Conservation (phyloP, 2,329 filamentous ascomycete species). For the Daldinia eschscholtzii region DNA sequence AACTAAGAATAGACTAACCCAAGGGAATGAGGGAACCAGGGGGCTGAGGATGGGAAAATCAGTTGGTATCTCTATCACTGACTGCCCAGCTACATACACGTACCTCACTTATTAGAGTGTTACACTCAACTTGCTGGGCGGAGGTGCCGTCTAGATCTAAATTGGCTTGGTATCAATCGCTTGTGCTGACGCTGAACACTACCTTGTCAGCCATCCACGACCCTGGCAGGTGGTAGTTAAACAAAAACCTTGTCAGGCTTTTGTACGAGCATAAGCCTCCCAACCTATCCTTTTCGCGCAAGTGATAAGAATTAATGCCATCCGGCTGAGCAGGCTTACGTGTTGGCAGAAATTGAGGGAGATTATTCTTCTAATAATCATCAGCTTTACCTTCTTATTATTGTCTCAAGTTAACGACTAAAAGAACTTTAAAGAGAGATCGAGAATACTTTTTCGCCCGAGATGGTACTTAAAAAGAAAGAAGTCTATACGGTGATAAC, state of each 20-base stretch:
- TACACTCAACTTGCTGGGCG: too few species aligned
- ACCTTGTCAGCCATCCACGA: slow-evolving; percentile 11
- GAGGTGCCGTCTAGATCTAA: slow-evolving; percentile 1
- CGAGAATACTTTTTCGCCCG: slow-evolving; percentile 14
- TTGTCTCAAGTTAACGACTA: slow-evolving; percentile 17
- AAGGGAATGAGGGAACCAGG: background rate
- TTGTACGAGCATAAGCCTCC: slow-evolving; percentile 31
- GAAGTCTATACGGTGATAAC: slow-evolving; percentile 76
- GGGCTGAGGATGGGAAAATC: background rate
- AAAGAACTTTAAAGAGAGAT: slow-evolving; percentile 15
- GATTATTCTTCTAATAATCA: slow-evolving; percentile 20
- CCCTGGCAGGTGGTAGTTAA: background rate
- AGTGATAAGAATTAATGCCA: slow-evolving; percentile 27
- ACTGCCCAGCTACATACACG: too few species aligned
- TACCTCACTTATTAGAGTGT: too few species aligned
- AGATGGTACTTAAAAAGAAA: slow-evolving; percentile 70
- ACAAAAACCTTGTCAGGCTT: slow-evolving; percentile 12
- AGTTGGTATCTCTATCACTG: background rate
- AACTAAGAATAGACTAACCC: slow-evolving; percentile 35
- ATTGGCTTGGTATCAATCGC: slow-evolving; percentile 21
- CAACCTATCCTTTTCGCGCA: slow-evolving; percentile 32
- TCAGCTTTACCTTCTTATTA: slow-evolving; percentile 22
- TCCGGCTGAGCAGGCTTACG: slow-evolving; percentile 37
- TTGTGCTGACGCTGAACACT: slow-evolving; percentile 35
- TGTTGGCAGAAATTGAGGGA: slow-evolving; percentile 31